Evolutionary conservation across 2,329 filamentous ascomycete species (phyloP).

Genomic region (Calonectria henricotiae): DNA sequence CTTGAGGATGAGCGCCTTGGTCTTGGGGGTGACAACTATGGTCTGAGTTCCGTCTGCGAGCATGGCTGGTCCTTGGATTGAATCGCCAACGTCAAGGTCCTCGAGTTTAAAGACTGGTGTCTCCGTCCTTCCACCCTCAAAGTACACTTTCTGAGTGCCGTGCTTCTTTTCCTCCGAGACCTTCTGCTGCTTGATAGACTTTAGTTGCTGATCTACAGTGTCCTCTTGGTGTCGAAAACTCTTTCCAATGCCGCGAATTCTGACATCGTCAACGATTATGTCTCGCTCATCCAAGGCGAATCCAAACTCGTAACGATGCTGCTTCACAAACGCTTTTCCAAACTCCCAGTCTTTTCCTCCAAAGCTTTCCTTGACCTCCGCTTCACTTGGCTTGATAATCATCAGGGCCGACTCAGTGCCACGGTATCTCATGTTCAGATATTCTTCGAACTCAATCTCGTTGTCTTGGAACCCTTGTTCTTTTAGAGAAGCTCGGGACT

Average conservation of each 20-base stretch:
- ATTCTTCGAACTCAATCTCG: conserved; percentile 89
- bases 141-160: conserved; percentile 82
- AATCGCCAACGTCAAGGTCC: conserved; percentile 80
- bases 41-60: conserved; percentile 92
- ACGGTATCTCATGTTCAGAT: conserved; percentile 93
- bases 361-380: conserved; percentile 74
- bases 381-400: conserved; percentile 81
- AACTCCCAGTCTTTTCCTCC: conserved; percentile 84
- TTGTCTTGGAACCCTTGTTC: conserved; percentile 85
- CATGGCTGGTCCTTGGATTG: conserved; percentile 85
- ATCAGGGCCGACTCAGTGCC: conserved; percentile 94
- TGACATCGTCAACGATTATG: conserved; percentile 91
- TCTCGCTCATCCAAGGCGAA: conserved; percentile 89
- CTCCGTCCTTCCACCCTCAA: conserved; percentile 83
- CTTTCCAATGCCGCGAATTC: conserved; percentile 90
- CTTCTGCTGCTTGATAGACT: conserved; percentile 75
- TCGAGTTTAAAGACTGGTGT: conserved; percentile 90
- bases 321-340: conserved; percentile 86
- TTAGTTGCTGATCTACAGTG: conserved; percentile 88
- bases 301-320: conserved; percentile 94
- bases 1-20: conserved; percentile 83
- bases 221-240: conserved; percentile 85
- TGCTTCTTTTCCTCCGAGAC: conserved; percentile 75
- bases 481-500: conserved; percentile 76
- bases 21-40: conserved; percentile 87